Base-by-base conservation (phyloP, 768 basidiomycete genomes). In the Kondoa subrosea region DNA sequence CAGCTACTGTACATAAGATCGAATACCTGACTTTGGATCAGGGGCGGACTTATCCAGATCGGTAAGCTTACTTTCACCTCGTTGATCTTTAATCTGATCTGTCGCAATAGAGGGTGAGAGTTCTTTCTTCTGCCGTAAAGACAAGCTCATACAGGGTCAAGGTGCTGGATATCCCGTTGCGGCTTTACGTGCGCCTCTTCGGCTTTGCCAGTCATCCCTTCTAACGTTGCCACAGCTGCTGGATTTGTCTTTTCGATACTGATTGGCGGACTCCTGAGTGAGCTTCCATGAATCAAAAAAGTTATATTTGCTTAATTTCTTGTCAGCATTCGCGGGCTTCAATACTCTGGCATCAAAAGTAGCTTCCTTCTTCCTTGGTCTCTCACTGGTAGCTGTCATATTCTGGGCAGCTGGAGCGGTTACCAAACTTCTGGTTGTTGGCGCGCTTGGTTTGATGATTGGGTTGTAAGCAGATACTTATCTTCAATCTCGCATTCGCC, bases 271-370 rank as follows among this genome's bases (percentile, higher is more conserved):
- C 40, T 50, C 8, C 40, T 50, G 21, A 21, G 40, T 50, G 40
- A 8, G 40, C 40, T 50, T 8, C 40, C 8, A 8, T 21, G 40
- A 8, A 50, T 21, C 40, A 8, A n/a, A n/a, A n/a, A n/a, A n/a
- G n/a, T n/a, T n/a, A n/a, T n/a, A n/a, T n/a, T n/a, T n/a, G n/a
- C n/a, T n/a, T n/a, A n/a, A n/a, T 8, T 21, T 8, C 40, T 50
- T 21, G 40, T 8, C 8, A 50, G 40, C 67, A 0, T 72, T 71
- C 40, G 68, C 67, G 34, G 73, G 73, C 2, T 73, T 73, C 68
- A 56, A 73, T 56, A 72, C 70, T 21, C 59, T 72, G 26, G 73
- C 73, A 57, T 65, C 66, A 58, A 73, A 73, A 58, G 66, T 73
- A 4, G 73, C 73, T 0, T 65, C 61, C 31, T 72, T 72, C 58